phyloP scores from a whole-genome alignment of 202 grass and related monocot species.

The Eragrostis tef region DNA sequence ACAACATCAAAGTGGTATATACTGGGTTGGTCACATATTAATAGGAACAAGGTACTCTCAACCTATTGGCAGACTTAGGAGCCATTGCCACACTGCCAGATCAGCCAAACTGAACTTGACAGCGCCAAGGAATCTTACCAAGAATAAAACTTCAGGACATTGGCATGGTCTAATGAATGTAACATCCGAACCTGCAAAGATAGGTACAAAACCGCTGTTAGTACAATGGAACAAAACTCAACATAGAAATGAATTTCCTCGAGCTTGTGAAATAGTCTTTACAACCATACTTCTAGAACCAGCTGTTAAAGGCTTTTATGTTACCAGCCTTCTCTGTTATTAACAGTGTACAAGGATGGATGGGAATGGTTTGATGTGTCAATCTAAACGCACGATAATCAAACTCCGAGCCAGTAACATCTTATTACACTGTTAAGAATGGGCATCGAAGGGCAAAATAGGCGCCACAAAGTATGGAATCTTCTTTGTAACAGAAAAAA shows the following conservation, averaged over 20 bases:
- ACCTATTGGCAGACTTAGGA: slow-evolving; percentile 20
- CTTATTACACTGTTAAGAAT: slow-evolving; percentile 4
- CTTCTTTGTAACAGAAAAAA: background rate
- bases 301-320: too few relatives aligned
- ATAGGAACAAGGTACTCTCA: slow-evolving; percentile 25
- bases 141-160: slow-evolving; percentile 84
- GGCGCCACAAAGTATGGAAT: background rate
- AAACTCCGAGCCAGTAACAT: background rate
- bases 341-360: too few relatives aligned
- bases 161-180: slow-evolving; percentile 81
- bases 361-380: background rate
- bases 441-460: slow-evolving; percentile 4
- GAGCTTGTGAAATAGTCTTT: background rate
- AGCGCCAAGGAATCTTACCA: slow-evolving; percentile 63
- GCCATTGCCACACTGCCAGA: background rate
- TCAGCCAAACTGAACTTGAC: slow-evolving; percentile 11
- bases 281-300: slow-evolving; percentile 20
- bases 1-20: slow-evolving; percentile 28
- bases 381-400: background rate
- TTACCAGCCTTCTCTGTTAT: too few relatives aligned
- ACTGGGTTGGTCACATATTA: background rate
- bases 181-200: slow-evolving; percentile 82
- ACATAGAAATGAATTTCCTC: background rate
- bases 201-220: slow-evolving; percentile 46
- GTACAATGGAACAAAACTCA: slow-evolving; percentile 25